Base-by-base conservation (phyloP, 257 asterid genomes). In the Anisodus acutangulus region DNA sequence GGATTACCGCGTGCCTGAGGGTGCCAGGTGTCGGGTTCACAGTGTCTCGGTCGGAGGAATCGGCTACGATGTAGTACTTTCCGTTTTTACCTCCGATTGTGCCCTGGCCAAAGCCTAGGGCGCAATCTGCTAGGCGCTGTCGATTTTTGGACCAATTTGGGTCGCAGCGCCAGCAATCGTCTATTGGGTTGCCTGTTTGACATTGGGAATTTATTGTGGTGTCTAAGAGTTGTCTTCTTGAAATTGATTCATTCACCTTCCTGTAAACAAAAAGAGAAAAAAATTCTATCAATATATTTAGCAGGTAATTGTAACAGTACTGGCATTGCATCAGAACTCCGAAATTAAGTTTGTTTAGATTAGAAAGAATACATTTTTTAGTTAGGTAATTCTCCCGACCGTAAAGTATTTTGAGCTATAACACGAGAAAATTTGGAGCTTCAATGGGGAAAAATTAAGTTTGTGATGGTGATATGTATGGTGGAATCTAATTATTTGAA, bases 101-200 rank as follows among this genome's bases (percentile, higher is more conserved):
- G 1, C 62, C 84, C 78, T 90, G 90, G 15, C 98, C 98, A 31
- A 95, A 95, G 47, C 99, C 98, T 4, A 95, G 88, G 64, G 88
- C 91, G 45, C 98, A 95, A 81, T 95, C 99, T 0, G 99, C 98
- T 2, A 95, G 84, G 9, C 89, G 91, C 54, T 92, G 95, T 58
- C 99, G 97, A 89, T 93, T 88, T 90, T 82, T 76, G 2, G 90
- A 89, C 97, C 97, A 95, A 70, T 92, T 88, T 35, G 92, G 71
- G 85, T 94, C 98, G 83, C 99, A 95, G 47, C 95, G 93, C 99
- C 99, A 95, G 90, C 99, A 95, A 90, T 95, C 99, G 87, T 95
- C 99, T 0, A 95, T 91, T 39, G 99, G 99, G 88, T 95, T 95
- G 9, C 99, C 99, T 17, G 97, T 93, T 2, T 90, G 93, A 87